Base-by-base conservation (phyloP, 192 early-diverging fungal genomes). In the Gigaspora rosea region DNA sequence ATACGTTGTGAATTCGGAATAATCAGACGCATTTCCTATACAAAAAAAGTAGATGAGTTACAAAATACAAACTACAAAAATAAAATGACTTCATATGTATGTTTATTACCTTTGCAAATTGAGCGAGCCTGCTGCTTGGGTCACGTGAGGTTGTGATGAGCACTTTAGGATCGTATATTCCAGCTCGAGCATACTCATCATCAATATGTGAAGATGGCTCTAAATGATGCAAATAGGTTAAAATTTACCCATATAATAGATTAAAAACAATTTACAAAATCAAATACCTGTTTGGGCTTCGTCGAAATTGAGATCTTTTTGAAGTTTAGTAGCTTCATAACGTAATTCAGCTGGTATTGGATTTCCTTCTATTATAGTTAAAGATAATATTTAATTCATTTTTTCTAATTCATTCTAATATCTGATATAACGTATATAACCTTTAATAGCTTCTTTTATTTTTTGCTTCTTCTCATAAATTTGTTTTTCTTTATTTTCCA, bases 1-100 rank as follows among this genome's bases (percentile, higher is more conserved):
- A 99, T 96, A 78, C 95, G 89, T 82, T 98, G 96, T 61, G 96
- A 94, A 83, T 96, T 96, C 61, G 97, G 97, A 71, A 99, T 92
- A 15, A 97, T 86, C 52, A 97, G 89, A 15, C 95, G 90, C 91
- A 99, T 94, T 85, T 99, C 97, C 82, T 79, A 41, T 41, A 16
- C 16, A 71, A 50, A 35, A 50, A 5, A 73, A 27, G 27, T 51
- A 16, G 8, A 8, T n/a, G 46, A 20, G 18, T 8, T 41, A 36
- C 16, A 33, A 13, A 7, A 52, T 51, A 46, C 0, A 6, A 0
- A 41, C 18, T 48, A 46, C 13, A 20, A 4, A 36, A 58, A n/a
- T 20, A 32, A 3, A 33, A 54, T 48, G 15, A 27, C 13, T 22
- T 54, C 35, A 51, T 50, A 48, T 1, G 20, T 15, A 57, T 27